Evolutionary conservation across 306 rosid genomes (phyloP).

Genomic region (Corylus americana): DNA sequence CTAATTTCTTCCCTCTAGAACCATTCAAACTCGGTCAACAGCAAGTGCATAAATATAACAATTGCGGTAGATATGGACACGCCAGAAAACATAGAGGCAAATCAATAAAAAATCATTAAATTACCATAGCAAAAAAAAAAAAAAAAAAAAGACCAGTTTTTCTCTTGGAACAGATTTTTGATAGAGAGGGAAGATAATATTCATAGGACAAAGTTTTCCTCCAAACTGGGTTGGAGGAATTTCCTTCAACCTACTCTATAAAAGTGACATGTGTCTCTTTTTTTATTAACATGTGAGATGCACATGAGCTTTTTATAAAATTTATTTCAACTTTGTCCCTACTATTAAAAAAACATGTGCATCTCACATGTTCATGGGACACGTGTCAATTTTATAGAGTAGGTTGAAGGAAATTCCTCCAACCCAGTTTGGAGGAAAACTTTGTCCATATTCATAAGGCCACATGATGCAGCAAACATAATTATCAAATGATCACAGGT

Average conservation of each 20-base stretch:
- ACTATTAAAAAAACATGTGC: too few species aligned
- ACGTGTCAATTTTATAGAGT: too few species aligned
- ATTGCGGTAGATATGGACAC: conserved; percentile 5
- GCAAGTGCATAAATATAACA: background rate
- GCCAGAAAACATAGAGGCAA: background rate
- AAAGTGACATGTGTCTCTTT: too few species aligned
- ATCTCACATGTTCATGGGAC: too few species aligned
- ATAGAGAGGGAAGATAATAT: background rate
- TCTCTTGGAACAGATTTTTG: background rate
- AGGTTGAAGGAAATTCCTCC: too few species aligned
- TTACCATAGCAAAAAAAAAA: background rate
- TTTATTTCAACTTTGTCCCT: too few species aligned
- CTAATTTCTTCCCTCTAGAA: conserved; percentile 91
- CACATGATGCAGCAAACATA: background rate
- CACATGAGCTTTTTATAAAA: too few species aligned
- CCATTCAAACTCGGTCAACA: conserved; percentile 28
- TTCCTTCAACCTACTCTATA: too few species aligned
- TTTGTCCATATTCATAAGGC: background rate
- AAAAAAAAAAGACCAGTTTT: background rate
- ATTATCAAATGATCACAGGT: conserved; percentile 5
- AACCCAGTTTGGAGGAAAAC: too few species aligned
- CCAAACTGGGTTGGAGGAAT: too few species aligned
- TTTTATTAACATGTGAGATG: too few species aligned
- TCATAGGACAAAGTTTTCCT: too few species aligned
- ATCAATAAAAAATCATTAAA: background rate